Conservation (phyloP, 2,329 filamentous ascomycete species). For the Aspergillus fructus region DNA sequence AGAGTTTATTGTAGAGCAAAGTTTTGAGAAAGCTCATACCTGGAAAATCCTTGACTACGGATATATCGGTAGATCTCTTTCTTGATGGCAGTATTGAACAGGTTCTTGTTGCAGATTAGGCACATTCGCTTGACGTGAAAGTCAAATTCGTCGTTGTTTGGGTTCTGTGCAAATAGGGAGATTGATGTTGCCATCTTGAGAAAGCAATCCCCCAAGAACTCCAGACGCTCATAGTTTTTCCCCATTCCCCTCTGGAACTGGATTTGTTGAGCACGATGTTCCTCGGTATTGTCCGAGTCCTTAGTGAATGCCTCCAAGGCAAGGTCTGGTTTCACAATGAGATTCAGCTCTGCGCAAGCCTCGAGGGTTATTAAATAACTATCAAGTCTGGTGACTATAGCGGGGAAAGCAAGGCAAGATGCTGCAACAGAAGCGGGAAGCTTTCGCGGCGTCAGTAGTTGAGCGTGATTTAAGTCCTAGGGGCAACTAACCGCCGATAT, state of each 20-base stretch:
- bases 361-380: slow-evolving; percentile 78
- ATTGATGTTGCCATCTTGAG: slow-evolving; percentile 96
- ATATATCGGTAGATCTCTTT: slow-evolving; percentile 70
- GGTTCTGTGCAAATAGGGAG: slow-evolving; percentile 73
- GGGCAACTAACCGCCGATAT: slow-evolving; percentile 68
- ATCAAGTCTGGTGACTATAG: slow-evolving; percentile 81
- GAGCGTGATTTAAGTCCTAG: neutral
- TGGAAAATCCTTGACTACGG: slow-evolving; percentile 77
- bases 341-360: slow-evolving; percentile 63
- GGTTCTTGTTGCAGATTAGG: slow-evolving; percentile 85
- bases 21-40: slow-evolving; percentile 41
- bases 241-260: slow-evolving; percentile 85
- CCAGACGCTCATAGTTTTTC: slow-evolving; percentile 89
- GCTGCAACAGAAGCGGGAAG: slow-evolving; percentile 68
- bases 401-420: slow-evolving; percentile 74
- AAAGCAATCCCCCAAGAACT: slow-evolving; percentile 91
- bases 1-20: neutral
- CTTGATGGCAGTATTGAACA: slow-evolving; percentile 73
- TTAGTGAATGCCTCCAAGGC: slow-evolving; percentile 92
- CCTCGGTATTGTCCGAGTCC: slow-evolving; percentile 79
- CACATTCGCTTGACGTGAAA: slow-evolving; percentile 90
- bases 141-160: slow-evolving; percentile 76
- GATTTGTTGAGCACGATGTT: slow-evolving; percentile 65
- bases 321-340: slow-evolving; percentile 65
- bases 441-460: slow-evolving; percentile 42